These are phyloP conservation scores for Orobanche coerulescens DNA, from an alignment of 257 asterid genomes.

Conservation along the genomic window DNA sequence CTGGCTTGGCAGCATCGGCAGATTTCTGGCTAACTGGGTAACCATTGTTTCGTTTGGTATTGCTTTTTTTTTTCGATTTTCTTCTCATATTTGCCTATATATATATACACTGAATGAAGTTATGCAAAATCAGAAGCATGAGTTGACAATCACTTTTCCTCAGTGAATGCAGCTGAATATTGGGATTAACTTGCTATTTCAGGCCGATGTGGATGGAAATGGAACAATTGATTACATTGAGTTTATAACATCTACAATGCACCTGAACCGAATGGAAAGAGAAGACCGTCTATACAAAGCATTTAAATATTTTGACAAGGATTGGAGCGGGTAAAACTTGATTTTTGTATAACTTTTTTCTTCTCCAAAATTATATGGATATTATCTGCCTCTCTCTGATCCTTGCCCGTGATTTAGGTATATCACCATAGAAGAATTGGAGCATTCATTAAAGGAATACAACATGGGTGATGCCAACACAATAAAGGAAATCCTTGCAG, in stretches of 20 bases:
- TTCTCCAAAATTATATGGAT: neutral
- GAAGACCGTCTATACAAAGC: constrained; percentile 70
- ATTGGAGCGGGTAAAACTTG: constrained; percentile 54
- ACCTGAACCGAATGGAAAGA: constrained; percentile 69
- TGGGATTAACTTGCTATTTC: constrained; percentile 16
- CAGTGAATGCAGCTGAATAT: neutral
- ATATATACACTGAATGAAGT: too few relatives aligned
- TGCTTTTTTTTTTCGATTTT: too few relatives aligned
- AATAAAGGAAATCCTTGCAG: constrained; percentile 65
- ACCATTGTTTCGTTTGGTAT: too few relatives aligned
- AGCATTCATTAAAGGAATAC: constrained; percentile 54
- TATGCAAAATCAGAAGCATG: neutral
- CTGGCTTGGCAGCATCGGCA: too few relatives aligned
- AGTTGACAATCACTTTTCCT: neutral
- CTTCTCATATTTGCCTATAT: too few relatives aligned
- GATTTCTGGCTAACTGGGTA: too few relatives aligned
- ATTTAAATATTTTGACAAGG: constrained; percentile 68
- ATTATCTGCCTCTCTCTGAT: constrained; percentile 18
- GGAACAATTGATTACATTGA: constrained; percentile 77
- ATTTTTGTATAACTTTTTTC: neutral
- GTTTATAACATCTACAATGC: constrained; percentile 77
- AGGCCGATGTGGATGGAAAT: constrained; percentile 85
- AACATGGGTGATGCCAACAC: constrained; percentile 59
- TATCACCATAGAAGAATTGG: constrained; percentile 66
- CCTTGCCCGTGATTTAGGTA: constrained; percentile 31